Evolutionary conservation across 202 grass and related monocot species (phyloP), one percentile per base, ranked within the genome.

Genomic region (Carex arenaria): DNA sequence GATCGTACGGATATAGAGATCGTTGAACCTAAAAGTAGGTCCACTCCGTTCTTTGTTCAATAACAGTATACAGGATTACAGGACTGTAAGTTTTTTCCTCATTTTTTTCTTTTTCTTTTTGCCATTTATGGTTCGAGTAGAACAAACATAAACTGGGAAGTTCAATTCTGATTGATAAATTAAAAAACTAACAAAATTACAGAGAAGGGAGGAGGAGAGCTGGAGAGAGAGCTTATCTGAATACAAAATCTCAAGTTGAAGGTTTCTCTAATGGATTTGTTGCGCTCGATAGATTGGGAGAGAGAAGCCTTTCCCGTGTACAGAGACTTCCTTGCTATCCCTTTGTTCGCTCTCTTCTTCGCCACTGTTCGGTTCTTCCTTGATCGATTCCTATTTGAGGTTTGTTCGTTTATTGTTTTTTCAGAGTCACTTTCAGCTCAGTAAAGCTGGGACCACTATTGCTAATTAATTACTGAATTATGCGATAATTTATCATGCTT

Each of bases 311-410:
- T 85, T 80, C 94, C 87, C 2, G 69, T 52, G 0, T 67, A 87
- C 84, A 62, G 69, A 10, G 87, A 97, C 61, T 93, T 93, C 68
- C 31, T 69, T 4, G 78, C 70, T 74, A 62, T 97, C 72, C 86
- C 89, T 78, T 80, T 89, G 66, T 90, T 90, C 86, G 87, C 17
- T 75, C 34, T 83, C 75, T 93, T 91, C 90, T 93, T 93, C 87
- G 60, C 83, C 73, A 28, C 69, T 49, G 79, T 75, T 68, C 85
- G 89, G 7, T 89, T 85, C 82, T 75, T 97, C 82, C 89, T 97
- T 72, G 91, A 93, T 86, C 81, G 89, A 32, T 90, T 93, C 82
- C 77, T 82, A 63, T 93, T 97, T 78, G 82, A 90, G 94, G 91
- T 91, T 54, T 52, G 72, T 10, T 53, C 17, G 26, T 10, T 59